A percentile compares a stretch with the other conserved stretches of the same genome.
These are phyloP conservation scores for Seminavis robusta DNA, from an alignment of 108 stramenopile genomes.

Conservation along the genomic window DNA sequence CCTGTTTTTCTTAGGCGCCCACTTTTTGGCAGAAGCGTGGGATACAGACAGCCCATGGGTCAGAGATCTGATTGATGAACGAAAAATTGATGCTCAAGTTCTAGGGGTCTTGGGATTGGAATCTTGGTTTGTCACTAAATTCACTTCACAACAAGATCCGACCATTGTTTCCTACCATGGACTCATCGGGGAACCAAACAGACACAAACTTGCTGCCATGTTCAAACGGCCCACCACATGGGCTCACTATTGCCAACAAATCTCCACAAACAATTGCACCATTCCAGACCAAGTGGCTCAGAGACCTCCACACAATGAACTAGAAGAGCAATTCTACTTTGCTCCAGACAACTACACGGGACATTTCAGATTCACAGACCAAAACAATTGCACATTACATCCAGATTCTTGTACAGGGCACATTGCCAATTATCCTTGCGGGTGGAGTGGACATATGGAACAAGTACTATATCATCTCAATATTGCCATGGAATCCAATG, in stretches of 20 bases:
- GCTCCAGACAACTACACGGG: too few species aligned
- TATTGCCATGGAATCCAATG: background rate
- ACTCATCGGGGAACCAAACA: conserved; percentile 17
- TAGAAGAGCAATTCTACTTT: conserved; percentile 10
- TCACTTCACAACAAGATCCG: conserved; percentile 20
- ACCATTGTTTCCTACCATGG: conserved; percentile 29
- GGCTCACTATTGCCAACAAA: conserved; percentile 11
- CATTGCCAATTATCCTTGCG: conserved; percentile 23
- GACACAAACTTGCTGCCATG: conserved; percentile 13
- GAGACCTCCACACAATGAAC: conserved; percentile 1
- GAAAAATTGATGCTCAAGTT: too few species aligned
- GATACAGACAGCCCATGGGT: too few species aligned
- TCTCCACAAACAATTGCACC: conserved; percentile 1
- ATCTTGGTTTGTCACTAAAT: conserved; percentile 31
- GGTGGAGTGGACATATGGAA: background rate
- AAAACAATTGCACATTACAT: too few species aligned
- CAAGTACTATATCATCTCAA: conserved; percentile 3
- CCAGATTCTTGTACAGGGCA: conserved; percentile 30
- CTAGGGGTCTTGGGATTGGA: conserved; percentile 30
- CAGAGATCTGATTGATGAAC: too few species aligned
- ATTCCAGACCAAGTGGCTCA: conserved; percentile 7
- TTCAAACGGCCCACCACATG: conserved; percentile 20
- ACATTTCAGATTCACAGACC: too few species aligned
- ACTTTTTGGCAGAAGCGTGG: too few species aligned
- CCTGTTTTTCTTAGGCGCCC: too few species aligned